Conservation (phyloP, 805 yeast genomes). For the Hanseniaspora lachancei region DNA sequence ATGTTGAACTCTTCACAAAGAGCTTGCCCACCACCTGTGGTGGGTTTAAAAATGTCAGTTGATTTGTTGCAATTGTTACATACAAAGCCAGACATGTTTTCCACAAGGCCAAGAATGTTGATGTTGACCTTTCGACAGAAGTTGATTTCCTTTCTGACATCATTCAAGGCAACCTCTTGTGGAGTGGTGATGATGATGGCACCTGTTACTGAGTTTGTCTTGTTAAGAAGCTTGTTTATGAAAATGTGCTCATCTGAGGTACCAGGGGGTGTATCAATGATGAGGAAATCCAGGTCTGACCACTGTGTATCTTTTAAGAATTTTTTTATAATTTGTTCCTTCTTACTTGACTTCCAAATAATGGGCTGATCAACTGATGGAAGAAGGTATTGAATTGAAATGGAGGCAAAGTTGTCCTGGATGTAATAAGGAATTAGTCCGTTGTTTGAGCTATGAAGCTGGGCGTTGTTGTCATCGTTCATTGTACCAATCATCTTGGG, state of each 20-base stretch:
- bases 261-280: conserved; percentile 97
- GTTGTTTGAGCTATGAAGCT: conserved; percentile 72
- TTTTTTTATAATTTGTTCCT: conserved; percentile 83
- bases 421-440: conserved; percentile 98
- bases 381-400: conserved; percentile 89
- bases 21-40: conserved; percentile 91
- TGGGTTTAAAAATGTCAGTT: conserved; percentile 79
- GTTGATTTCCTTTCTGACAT: conserved; percentile 90
- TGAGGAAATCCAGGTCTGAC: conserved; percentile 75
- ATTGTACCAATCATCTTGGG: conserved; percentile 74
- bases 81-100: conserved; percentile 96
- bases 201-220: conserved; percentile 87
- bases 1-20: conserved; percentile 68
- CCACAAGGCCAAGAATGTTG: conserved; percentile 77
- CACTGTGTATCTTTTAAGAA: conserved; percentile 90
- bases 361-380: conserved; percentile 89
- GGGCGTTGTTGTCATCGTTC: conserved; percentile 53
- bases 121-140: conserved; percentile 87
- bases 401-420: conserved; percentile 84
- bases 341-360: conserved; percentile 96
- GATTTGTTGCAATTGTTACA: conserved; percentile 90
- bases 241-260: conserved; percentile 94
- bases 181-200: conserved; percentile 93
- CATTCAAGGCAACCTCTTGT: conserved; percentile 89
- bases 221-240: conserved; percentile 64